Evolutionary conservation across 495 filamentous ascomycete genomes (phyloP).

Genomic region (Penicillium steckii): DNA sequence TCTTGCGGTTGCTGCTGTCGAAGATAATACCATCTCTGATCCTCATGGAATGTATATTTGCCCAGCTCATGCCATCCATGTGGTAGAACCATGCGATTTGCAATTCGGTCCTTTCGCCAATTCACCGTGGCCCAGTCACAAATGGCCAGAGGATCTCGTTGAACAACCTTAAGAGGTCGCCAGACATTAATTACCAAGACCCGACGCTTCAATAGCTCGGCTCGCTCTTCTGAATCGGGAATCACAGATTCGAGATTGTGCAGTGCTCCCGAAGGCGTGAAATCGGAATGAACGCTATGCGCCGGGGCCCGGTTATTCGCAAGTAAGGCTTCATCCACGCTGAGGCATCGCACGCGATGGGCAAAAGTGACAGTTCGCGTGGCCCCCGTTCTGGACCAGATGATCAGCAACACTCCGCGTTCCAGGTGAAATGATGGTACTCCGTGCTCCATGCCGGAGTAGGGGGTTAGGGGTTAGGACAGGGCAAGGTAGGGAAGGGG

Average conservation of each 20-base stretch:
- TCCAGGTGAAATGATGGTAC: neutral
- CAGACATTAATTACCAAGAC: slow-evolving; percentile 66
- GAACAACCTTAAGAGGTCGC: slow-evolving; percentile 57
- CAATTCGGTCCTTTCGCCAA: slow-evolving; percentile 10
- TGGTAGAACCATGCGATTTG: slow-evolving; percentile 12
- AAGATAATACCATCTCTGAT: slow-evolving; percentile 31
- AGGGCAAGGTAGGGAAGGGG: too few species aligned
- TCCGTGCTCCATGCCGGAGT: neutral
- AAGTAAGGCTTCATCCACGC: slow-evolving; percentile 6
- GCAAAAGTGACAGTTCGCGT: slow-evolving; percentile 11
- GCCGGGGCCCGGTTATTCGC: slow-evolving; percentile 16
- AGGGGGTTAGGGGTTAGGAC: neutral
- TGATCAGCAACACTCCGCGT: neutral
- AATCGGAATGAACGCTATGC: slow-evolving; percentile 23
- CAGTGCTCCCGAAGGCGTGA: slow-evolving; percentile 10
- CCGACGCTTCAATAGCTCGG: slow-evolving; percentile 49
- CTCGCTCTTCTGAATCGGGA: slow-evolving; percentile 41
- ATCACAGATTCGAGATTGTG: slow-evolving; percentile 9
- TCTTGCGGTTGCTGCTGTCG: slow-evolving; percentile 23
- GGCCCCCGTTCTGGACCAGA: slow-evolving; percentile 14
- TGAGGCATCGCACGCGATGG: slow-evolving; percentile 14
- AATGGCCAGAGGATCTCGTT: slow-evolving; percentile 53
- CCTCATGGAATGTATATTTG: slow-evolving; percentile 9
- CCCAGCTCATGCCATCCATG: slow-evolving; percentile 18
- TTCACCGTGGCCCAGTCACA: slow-evolving; percentile 28